phyloP scores from a whole-genome alignment of 768 basidiomycete species.

The Russula ochroleuca region DNA sequence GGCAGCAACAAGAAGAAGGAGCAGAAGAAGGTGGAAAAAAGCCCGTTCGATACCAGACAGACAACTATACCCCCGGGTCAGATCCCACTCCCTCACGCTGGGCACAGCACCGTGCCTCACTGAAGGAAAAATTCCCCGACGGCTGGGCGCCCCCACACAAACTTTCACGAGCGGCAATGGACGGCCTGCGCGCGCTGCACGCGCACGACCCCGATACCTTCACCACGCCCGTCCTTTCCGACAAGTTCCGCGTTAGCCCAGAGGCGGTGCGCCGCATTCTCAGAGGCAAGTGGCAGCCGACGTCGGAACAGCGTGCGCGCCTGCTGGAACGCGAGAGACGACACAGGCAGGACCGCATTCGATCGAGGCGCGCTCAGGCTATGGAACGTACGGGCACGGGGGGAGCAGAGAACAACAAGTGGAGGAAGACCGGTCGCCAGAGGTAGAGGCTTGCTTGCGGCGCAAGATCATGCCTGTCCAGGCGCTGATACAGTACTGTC shows the following conservation, averaged over 20 bases:
- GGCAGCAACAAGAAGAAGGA: not conserved
- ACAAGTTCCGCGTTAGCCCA: constrained; percentile 46
- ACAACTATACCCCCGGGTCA: constrained; percentile 17
- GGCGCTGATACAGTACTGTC: not conserved
- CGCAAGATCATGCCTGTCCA: not conserved
- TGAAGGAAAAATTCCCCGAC: constrained; percentile 37
- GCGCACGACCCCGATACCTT: constrained; percentile 41
- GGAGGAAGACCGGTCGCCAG: not conserved
- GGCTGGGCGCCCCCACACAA: constrained; percentile 53
- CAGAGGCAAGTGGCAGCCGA: constrained; percentile 42
- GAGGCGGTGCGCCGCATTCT: constrained; percentile 52
- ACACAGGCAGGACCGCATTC: constrained; percentile 28
- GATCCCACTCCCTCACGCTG: constrained; percentile 31
- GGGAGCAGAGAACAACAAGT: constrained; percentile 3
- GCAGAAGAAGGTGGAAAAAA: constrained; percentile 14
- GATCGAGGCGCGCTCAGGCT: not conserved
- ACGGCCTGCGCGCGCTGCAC: constrained; percentile 44
- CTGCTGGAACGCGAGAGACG: constrained; percentile 34
- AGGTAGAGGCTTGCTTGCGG: not conserved
- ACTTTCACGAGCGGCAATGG: constrained; percentile 51
- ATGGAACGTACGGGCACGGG: not conserved
- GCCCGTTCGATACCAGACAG: constrained; percentile 15
- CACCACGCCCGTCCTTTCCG: constrained; percentile 41
- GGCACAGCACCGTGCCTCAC: constrained; percentile 33
- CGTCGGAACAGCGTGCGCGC: constrained; percentile 33